Base-by-base conservation (phyloP, 2,329 filamentous ascomycete genomes). In the Beauveria medogensis region DNA sequence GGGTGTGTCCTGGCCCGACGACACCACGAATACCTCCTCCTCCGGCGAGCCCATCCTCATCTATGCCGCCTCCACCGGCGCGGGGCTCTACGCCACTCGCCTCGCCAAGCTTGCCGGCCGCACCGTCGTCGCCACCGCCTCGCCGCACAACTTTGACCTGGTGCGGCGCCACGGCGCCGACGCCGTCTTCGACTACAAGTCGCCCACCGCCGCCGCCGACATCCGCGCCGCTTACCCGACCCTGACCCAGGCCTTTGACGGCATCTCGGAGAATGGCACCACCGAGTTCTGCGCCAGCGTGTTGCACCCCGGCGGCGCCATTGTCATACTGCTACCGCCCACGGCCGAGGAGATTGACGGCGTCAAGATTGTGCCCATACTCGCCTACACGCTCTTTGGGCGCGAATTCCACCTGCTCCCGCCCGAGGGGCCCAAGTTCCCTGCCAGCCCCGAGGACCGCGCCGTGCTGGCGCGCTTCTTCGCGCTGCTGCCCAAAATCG, bases 11-110 rank as follows among this genome's bases (percentile, higher is more conserved):
- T 69, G 60, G 51, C 16, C 62, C 4, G 53, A 40, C 7, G 8
- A 12, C 6, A 20, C 30, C n/a, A 5, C 20, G 2, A 22, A 40
- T 18, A 26, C 73, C 62, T 20, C 28, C 55, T 5, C 43, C 26
- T 20, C 18, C 3, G 44, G 37, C 51, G 52, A 55, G 56, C 69
- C 75, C 2, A 67, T 80, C 60, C 69, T 77, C 48, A 64, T 74
- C 53, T 83, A 80, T 75, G 81, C 80, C 14, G 82, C 80, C 6
- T 75, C 77, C 5, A 76, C 77, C 0, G 72, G 71, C 28, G 77
- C 79, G 1, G 79, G 80, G 0, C 72, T 74, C 48, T 77, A 72
- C 48, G 76, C 75, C 4, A 75, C 80, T 18, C 79, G 82, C 62
- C 69, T 81, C 1, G 74, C 75, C 9, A 68, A 71, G 20, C 73